Evolutionary conservation across 2,329 filamentous ascomycete genomes (phyloP).

Genomic region (Zalaria obscura): DNA sequence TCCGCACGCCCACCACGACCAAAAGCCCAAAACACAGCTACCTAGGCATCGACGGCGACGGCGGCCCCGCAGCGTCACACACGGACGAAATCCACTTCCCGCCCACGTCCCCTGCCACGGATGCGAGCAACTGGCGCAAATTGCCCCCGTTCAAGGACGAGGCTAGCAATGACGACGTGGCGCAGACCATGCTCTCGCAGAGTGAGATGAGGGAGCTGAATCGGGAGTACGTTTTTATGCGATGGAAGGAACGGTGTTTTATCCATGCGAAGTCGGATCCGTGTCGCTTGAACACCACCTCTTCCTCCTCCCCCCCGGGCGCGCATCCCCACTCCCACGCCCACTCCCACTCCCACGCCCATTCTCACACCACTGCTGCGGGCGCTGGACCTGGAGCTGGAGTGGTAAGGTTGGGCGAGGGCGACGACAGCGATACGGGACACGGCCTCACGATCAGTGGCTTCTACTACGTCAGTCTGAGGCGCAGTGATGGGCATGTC

Average conservation of each 20-base stretch:
- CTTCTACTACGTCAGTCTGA: slow-evolving; percentile 39
- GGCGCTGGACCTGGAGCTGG: slow-evolving; percentile 2
- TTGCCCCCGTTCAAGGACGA: slow-evolving; percentile 20
- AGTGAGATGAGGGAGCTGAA: slow-evolving; percentile 22
- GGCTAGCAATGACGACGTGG: slow-evolving; percentile 23
- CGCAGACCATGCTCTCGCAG: slow-evolving; percentile 27
- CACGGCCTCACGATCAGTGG: slow-evolving; percentile 38
- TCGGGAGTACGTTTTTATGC: slow-evolving; percentile 40
- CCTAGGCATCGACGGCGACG: too few relatives aligned
- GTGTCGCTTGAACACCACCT: slow-evolving; percentile 3
- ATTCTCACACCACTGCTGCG: not conserved
- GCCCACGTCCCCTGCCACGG: slow-evolving; percentile 22
- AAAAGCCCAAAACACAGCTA: slow-evolving; percentile 1
- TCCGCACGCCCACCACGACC: slow-evolving; percentile 29
- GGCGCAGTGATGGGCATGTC: slow-evolving; percentile 29
- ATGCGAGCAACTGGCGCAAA: slow-evolving; percentile 35
- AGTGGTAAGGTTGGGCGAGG: slow-evolving; percentile 8
- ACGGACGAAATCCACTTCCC: slow-evolving; percentile 5
- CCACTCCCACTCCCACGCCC: slow-evolving; percentile 1
- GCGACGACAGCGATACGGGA: slow-evolving; percentile 15
- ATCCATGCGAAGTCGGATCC: slow-evolving; percentile 19
- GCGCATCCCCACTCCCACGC: not conserved
- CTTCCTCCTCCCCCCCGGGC: too few relatives aligned
- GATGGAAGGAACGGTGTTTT: slow-evolving; percentile 41
- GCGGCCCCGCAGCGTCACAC: not conserved